Percentiles rank a stretch among this genome's conserved stretches.
These are phyloP conservation scores for Gaeumannomyces tritici DNA, from an alignment of 2,329 filamentous ascomycete species.

Conservation along the genomic window DNA sequence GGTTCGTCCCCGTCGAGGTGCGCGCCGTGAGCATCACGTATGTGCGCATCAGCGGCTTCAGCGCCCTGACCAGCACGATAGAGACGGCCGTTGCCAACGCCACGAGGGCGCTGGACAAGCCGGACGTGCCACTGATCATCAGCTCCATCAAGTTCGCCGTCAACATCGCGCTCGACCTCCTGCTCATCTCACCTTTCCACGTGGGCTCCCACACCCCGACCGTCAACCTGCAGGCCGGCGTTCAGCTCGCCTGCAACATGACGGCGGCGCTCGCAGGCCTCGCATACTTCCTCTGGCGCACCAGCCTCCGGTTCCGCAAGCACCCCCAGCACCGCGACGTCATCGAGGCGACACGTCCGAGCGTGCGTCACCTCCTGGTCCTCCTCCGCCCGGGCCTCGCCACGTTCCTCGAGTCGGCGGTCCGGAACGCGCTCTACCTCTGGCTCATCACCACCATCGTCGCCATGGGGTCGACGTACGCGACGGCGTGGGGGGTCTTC, in stretches of 20 bases:
- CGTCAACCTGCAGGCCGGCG: conserved; percentile 54
- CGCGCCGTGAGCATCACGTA: conserved; percentile 50
- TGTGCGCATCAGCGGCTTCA: conserved; percentile 54
- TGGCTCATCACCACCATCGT: conserved; percentile 61
- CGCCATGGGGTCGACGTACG: conserved; percentile 51
- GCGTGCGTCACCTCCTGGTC: conserved; percentile 32
- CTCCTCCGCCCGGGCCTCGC: conserved; percentile 47
- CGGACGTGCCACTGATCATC: conserved; percentile 59
- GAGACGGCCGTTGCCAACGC: conserved; percentile 52
- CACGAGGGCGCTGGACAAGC: conserved; percentile 57
- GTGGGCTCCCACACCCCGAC: conserved; percentile 43
- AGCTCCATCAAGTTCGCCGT: conserved; percentile 52
- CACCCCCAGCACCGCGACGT: neutral
- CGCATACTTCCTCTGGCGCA: conserved; percentile 45
- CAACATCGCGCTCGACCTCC: conserved; percentile 58
- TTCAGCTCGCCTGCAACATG: conserved; percentile 53
- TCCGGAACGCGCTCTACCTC: conserved; percentile 61
- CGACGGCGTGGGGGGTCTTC: conserved; percentile 66
- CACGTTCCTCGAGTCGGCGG: conserved; percentile 54
- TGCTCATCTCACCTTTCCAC: conserved; percentile 58
- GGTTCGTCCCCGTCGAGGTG: conserved; percentile 54
- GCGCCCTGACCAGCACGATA: conserved; percentile 49
- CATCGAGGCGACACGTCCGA: conserved; percentile 22
- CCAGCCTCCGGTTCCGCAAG: conserved; percentile 15
- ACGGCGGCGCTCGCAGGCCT: conserved; percentile 45